These are phyloP conservation scores for Neurospora tetraspora DNA, from an alignment of 495 filamentous ascomycete genomes.

Conservation along the genomic window DNA sequence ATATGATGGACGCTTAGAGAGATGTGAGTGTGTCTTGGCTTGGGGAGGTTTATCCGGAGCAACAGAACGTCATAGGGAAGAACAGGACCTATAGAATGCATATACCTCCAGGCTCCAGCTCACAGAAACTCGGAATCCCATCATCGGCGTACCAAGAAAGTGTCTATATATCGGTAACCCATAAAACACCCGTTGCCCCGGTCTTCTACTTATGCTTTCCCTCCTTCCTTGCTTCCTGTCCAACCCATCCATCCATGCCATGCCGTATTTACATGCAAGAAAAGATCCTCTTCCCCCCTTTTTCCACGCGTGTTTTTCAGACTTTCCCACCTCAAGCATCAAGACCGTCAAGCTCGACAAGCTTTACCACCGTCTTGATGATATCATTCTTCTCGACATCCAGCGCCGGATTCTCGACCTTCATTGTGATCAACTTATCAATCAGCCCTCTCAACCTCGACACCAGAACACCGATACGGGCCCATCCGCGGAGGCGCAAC, in stretches of 20 bases:
- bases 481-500: conserved; percentile 86
- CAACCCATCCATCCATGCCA: background rate
- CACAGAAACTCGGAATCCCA: background rate
- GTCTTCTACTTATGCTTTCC: background rate
- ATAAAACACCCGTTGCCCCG: background rate
- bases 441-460: conserved; percentile 75
- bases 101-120: background rate
- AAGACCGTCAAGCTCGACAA: conserved; percentile 82
- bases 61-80: background rate
- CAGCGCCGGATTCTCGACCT: conserved; percentile 64
- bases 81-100: background rate
- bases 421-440: conserved; percentile 66
- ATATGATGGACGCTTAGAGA: background rate
- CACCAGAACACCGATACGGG: conserved; percentile 83
- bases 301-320: background rate
- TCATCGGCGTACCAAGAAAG: background rate
- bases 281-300: background rate
- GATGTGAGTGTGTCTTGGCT: background rate
- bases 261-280: background rate
- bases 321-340: conserved; percentile 37
- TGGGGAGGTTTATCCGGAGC: background rate
- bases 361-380: conserved; percentile 60
- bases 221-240: background rate
- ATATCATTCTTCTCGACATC: conserved; percentile 46
- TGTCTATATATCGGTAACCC: background rate